phyloP scores from a whole-genome alignment of 2,329 filamentous ascomycete species.

The Fusarium setosum region DNA sequence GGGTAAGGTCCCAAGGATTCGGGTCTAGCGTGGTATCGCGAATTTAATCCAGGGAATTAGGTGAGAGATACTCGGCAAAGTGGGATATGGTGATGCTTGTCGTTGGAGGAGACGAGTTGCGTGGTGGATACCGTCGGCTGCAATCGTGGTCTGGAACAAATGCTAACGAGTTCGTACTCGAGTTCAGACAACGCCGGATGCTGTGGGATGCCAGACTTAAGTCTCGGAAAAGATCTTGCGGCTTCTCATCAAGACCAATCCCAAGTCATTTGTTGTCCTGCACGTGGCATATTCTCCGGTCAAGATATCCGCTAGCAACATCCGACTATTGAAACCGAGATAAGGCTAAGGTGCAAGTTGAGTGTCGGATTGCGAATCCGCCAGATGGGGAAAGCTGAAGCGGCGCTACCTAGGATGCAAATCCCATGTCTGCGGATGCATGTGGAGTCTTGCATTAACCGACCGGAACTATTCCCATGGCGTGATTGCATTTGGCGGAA shows the following conservation, averaged over 20 bases:
- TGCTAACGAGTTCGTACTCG: no score
- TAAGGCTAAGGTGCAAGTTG: constrained; percentile 11
- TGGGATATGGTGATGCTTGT: not conserved
- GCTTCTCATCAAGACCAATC: no score
- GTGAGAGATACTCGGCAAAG: not conserved
- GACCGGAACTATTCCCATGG: not conserved
- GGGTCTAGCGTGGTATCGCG: not conserved
- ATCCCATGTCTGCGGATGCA: not conserved
- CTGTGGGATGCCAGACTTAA: no score
- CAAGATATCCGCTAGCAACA: not conserved
- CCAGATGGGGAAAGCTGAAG: constrained; percentile 1
- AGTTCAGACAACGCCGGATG: no score
- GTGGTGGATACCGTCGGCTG: not conserved
- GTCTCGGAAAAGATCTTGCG: no score
- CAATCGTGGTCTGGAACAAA: no score
- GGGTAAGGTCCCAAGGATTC: not conserved
- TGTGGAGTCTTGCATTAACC: not conserved
- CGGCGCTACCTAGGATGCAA: not conserved
- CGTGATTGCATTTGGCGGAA: not conserved
- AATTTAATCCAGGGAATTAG: constrained; percentile 15
- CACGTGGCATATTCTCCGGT: no score
- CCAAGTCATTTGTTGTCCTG: no score
- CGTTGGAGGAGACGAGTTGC: not conserved
- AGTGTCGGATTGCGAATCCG: constrained; percentile 13
- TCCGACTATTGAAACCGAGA: not conserved